Evolutionary conservation across 1,139 yeast species (phyloP), one percentile per base, ranked within the genome.

Genomic region (Nakaseomyces uthaithaninus): DNA sequence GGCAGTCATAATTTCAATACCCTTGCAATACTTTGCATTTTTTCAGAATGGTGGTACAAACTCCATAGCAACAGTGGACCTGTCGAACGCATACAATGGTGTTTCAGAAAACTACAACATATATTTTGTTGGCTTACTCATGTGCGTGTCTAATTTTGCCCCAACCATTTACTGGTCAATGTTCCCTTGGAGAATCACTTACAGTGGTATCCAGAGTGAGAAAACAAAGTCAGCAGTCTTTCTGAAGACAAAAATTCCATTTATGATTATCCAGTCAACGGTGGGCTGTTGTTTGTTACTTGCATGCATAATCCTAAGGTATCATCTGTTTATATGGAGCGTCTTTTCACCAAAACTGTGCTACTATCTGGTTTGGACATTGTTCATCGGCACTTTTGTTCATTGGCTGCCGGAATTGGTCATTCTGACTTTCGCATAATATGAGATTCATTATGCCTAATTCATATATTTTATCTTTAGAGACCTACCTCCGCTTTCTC

Each of bases 321-420:
- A 80, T 55, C 98, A 91, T 58, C 68, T 91, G 43, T 91, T 91
- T 58, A 82, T 93, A 12, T 93, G 98, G 97, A 86, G 97, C 2
- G 98, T 93, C 3, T 91, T 91, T 64, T 84, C 95, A 38, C 99
- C 98, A 0, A 91, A 87, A 54, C 62, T 91, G 14, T 71, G 94
- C 26, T 91, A 80, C 58, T 80, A 81, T 48, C 75, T 78, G 1
- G 79, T 80, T 2, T 93, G 98, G 98, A 65, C 73, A 27, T 44
- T 75, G 1, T 64, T 77, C 42, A 65, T 78, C 55, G 74, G 73
- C 45, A 49, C 44, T 2, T 34, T 55, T 26, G 27, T 49, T 25
- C 46, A 59, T 23, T 43, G 60, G 59, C 11, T 47, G 46, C 17
- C 59, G 40, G 52, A 54, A 44, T 31, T 44, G 40, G 19, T 14